Evolutionary conservation across 495 filamentous ascomycete species (phyloP), one percentile per base, ranked within the genome.

Genomic region (Penicillium soppii): DNA sequence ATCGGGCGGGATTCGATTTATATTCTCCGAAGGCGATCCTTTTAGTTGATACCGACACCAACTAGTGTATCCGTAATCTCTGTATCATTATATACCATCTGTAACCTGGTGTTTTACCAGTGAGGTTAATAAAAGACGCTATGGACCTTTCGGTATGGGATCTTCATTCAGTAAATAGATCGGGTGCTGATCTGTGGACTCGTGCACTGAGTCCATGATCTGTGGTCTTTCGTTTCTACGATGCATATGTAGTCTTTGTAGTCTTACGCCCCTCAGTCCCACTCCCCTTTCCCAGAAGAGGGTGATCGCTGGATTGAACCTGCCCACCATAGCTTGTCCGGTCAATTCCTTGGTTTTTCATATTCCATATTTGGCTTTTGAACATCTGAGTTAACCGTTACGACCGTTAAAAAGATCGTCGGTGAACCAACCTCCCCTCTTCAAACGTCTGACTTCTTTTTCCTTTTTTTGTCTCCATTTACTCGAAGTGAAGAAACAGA

Each of bases 401-500:
- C 32, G 44, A 51, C 52, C 61, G 52, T 58, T 56, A 51, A 26
- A 38, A 56, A 50, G 47, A 57, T 59, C 43, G 37, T 38, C 54
- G 15, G 15, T 22, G 32, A 38, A 47, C 32, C 15, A 15, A 40
- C 20, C 20, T 1, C n/a, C 9, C 33, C 36, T 16, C 8, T 23
- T 44, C 25, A 13, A 32, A 19, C 7, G 16, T 44, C 10, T 2
- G 15, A 13, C 37, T 40, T 23, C n/a, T n/a, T n/a, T n/a, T 40
- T 23, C n/a, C 9, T n/a, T 2, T 16, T 21, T 16, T 39, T 32
- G 7, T 32, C 10, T 32, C 29, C 8, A 7, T 32, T 32, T 32
- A 27, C 25, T 4, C 25, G 9, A 7, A 38, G 17, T 8, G 3
- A 17, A 20, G 17, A 38, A 20, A 7, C 3, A 38, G 17, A 20